Conservation (phyloP, 2,329 filamentous ascomycete species). For the Chaetothyriales sp. region DNA sequence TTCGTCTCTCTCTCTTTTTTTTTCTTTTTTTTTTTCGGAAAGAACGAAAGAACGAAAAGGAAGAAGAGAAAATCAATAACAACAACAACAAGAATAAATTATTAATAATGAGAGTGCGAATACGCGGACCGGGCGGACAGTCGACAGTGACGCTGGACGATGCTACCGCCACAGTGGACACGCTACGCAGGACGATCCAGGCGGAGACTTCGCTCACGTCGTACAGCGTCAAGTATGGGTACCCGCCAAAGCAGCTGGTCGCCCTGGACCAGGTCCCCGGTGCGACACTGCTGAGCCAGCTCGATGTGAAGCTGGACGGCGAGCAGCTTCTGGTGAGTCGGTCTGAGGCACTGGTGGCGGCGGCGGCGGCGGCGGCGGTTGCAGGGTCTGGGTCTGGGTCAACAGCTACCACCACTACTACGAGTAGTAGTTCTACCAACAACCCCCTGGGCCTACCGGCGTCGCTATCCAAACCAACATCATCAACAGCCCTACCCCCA, state of each 20-base stretch:
- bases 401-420: constrained; percentile 1
- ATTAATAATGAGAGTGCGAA: constrained; percentile 63
- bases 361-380: constrained; percentile 3
- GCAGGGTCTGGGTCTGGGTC: constrained; percentile 1
- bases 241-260: constrained; percentile 60
- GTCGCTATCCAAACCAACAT: constrained; percentile 2
- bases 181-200: constrained; percentile 29
- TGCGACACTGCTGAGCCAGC: constrained; percentile 36
- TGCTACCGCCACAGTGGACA: constrained; percentile 42
- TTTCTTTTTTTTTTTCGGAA: too few species aligned
- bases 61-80: too few species aligned
- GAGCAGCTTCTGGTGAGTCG: constrained; percentile 52
- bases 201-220: constrained; percentile 47
- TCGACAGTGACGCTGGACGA: constrained; percentile 50
- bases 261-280: constrained; percentile 40
- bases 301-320: constrained; percentile 49
- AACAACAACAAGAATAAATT: too few species aligned
- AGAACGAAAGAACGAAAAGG: too few species aligned
- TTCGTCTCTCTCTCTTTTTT: too few species aligned
- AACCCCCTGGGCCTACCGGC: background rate
- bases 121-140: constrained; percentile 59
- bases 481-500: constrained; percentile 7
- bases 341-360: constrained; percentile 23
- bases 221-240: constrained; percentile 72
- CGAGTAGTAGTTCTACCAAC: background rate